Evolutionary conservation across 805 yeast species (phyloP).

Genomic region (Jamesozyma rosinii): DNA sequence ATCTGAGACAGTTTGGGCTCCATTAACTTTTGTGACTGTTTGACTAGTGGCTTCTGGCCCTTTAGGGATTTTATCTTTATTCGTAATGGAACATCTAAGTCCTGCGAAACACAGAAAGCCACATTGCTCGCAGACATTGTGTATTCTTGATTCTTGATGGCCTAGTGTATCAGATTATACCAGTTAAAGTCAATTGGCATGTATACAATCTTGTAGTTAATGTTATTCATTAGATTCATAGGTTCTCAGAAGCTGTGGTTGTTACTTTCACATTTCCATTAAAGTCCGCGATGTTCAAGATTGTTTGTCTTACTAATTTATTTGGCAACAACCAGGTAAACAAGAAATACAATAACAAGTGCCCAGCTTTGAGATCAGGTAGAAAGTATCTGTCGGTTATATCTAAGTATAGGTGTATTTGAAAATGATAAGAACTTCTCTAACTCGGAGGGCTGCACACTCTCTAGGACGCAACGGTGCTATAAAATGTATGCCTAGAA

Average conservation of each 20-base stretch:
- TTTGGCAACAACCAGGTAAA: neutral
- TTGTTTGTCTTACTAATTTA: neutral
- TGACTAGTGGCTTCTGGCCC: slow-evolving; percentile 35
- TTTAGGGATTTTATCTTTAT: slow-evolving; percentile 42
- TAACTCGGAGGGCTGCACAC: neutral
- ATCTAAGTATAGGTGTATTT: neutral
- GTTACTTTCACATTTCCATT: neutral
- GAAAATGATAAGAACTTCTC: neutral
- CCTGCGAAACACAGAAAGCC: slow-evolving; percentile 50
- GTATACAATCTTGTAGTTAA: too few species aligned
- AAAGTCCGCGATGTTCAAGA: neutral
- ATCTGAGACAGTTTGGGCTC: slow-evolving; percentile 38
- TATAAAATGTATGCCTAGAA: neutral
- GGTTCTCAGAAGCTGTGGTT: neutral
- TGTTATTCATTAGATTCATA: too few species aligned
- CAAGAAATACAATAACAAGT: too few species aligned
- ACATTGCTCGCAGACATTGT: slow-evolving; percentile 30
- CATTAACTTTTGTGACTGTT: slow-evolving; percentile 39
- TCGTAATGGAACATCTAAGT: slow-evolving; percentile 40
- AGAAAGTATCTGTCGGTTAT: too few species aligned
- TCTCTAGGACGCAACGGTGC: neutral
- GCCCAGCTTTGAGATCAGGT: too few species aligned
- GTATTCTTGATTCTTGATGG: too few species aligned
- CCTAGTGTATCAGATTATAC: too few species aligned
- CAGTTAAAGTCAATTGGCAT: too few species aligned